Percentiles rank a stretch among this genome's conserved stretches.
phyloP scores from a whole-genome alignment of 2,329 filamentous ascomycete species.

The Phaeoacremonium minimum region DNA sequence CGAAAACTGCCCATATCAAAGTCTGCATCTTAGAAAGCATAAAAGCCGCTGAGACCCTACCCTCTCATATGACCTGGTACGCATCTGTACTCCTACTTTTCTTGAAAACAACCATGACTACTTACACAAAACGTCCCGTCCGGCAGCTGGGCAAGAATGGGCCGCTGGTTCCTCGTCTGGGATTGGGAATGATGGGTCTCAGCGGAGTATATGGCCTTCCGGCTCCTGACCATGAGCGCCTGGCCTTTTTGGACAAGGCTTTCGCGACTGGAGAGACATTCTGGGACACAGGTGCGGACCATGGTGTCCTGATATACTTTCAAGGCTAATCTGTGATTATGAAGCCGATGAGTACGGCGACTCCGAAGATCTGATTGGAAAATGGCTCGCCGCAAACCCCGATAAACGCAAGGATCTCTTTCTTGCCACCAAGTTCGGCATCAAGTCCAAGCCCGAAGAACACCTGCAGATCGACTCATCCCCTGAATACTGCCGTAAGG shows the following conservation, averaged over 20 bases:
- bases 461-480: not conserved
- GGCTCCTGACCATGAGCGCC: conserved; percentile 41
- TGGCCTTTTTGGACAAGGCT: conserved; percentile 45
- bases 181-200: conserved; percentile 21
- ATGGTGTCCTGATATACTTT: no score
- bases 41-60: no score
- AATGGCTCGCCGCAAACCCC: conserved; percentile 46
- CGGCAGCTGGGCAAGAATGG: conserved; percentile 14
- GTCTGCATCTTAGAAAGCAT: no score
- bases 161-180: conserved; percentile 15
- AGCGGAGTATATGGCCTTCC: conserved; percentile 13
- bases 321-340: no score
- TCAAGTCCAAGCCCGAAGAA: not conserved
- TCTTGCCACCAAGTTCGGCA: conserved; percentile 35
- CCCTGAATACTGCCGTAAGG: conserved; percentile 1
- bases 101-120: not conserved
- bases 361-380: conserved; percentile 42
- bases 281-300: conserved; percentile 52
- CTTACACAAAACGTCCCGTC: not conserved
- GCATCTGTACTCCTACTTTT: no score
- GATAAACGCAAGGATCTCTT: conserved; percentile 43
- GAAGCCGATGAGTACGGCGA: conserved; percentile 41
- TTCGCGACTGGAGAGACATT: conserved; percentile 44
- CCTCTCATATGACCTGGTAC: no score
- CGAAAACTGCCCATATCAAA: no score